phyloP scores from a whole-genome alignment of 208 protist genomes.

The Angomonas deanei region DNA sequence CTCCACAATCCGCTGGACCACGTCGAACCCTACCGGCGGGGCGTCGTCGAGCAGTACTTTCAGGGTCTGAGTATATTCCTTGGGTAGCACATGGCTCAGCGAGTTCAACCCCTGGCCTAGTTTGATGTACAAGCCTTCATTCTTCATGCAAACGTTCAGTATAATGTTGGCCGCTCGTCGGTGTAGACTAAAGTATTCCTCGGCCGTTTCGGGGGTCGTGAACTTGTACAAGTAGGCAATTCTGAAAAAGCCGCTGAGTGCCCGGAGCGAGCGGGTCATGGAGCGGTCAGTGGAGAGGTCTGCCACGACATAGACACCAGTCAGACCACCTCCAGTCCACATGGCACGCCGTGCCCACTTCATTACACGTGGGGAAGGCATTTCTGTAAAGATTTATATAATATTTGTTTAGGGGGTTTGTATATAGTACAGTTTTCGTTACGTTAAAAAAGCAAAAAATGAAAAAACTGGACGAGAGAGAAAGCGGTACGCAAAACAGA shows the following conservation, averaged over 20 bases:
- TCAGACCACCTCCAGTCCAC: conserved; percentile 17
- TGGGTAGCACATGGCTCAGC: conserved; percentile 84
- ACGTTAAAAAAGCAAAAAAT: conserved; percentile 12
- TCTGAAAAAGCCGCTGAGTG: conserved; percentile 23
- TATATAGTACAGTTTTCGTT: neutral
- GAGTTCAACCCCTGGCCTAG: conserved; percentile 79
- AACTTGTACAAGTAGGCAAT: conserved; percentile 68
- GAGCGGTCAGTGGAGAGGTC: conserved; percentile 59
- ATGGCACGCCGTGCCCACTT: conserved; percentile 15
- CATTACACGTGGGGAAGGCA: neutral
- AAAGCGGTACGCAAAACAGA: conserved; percentile 8
- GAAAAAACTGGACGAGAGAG: conserved; percentile 5
- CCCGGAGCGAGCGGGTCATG: conserved; percentile 53
- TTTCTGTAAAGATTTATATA: neutral
- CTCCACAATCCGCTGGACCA: conserved; percentile 47
- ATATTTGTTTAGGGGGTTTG: neutral
- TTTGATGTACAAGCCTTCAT: conserved; percentile 90
- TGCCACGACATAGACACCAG: conserved; percentile 13
- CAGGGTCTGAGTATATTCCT: conserved; percentile 71
- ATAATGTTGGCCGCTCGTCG: conserved; percentile 32
- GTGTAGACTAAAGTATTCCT: conserved; percentile 58
- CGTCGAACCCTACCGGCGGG: conserved; percentile 33
- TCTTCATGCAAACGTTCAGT: conserved; percentile 56
- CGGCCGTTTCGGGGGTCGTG: conserved; percentile 37
- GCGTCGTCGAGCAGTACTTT: conserved; percentile 72